These are phyloP conservation scores for Vitis riparia DNA, from an alignment of 164 flowering plant species.

Conservation along the genomic window DNA sequence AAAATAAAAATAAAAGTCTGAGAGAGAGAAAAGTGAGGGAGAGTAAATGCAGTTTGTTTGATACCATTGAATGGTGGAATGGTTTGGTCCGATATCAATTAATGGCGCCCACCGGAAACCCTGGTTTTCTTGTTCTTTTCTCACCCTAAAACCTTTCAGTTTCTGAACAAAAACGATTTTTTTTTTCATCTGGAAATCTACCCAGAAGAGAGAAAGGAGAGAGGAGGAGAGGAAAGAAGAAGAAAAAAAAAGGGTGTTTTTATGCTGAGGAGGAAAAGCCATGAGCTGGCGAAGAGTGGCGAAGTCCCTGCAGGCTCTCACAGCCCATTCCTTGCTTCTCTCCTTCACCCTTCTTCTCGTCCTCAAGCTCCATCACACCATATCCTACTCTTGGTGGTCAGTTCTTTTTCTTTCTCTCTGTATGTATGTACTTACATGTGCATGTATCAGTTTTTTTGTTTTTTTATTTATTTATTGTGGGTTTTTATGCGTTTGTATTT, in stretches of 20 bases:
- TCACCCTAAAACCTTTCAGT: too few relatives aligned
- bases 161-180: background rate
- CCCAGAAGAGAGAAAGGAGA: background rate
- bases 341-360: constrained; percentile 74
- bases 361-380: constrained; percentile 62
- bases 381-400: constrained; percentile 82
- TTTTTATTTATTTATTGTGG: background rate
- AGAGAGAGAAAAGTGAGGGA: too few relatives aligned
- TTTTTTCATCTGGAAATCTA: too few relatives aligned
- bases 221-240: constrained; percentile 8
- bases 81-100: too few relatives aligned
- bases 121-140: too few relatives aligned
- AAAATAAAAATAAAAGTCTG: too few relatives aligned
- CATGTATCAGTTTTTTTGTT: background rate
- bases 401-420: constrained; percentile 13
- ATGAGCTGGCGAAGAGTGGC: constrained; percentile 82
- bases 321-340: constrained; percentile 67
- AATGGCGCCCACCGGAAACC: too few relatives aligned
- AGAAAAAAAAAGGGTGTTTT: background rate
- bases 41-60: too few relatives aligned
- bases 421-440: too few relatives aligned
- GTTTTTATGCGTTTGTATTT: background rate
- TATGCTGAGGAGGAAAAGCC: constrained; percentile 1
- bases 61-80: too few relatives aligned
- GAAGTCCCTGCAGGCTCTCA: constrained; percentile 62